Evolutionary conservation across 129 eudicot genomes (phyloP).

Genomic region (Flaveria bidentis): DNA sequence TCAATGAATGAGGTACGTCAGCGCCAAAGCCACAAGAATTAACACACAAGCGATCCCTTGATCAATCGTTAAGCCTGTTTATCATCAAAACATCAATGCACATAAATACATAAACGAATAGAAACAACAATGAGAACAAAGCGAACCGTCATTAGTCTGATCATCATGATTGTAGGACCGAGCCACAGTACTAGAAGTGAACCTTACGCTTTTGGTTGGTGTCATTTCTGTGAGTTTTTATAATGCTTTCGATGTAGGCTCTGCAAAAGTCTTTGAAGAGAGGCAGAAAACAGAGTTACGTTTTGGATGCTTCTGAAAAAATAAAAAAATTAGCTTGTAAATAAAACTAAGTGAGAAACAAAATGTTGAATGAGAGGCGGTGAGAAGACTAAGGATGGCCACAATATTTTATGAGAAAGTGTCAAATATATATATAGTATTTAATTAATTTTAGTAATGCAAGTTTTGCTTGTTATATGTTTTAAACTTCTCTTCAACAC

Average conservation of each 20-base stretch:
- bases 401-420: constrained; percentile 5
- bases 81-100: neutral
- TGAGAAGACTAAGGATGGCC: constrained; percentile 37
- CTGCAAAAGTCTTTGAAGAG: constrained; percentile 36
- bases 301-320: constrained; percentile 13
- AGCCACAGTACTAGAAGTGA: constrained; percentile 19
- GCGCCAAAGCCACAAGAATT: constrained; percentile 68
- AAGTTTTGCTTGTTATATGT: too few relatives aligned
- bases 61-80: constrained; percentile 66
- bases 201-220: constrained; percentile 27
- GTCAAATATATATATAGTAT: constrained; percentile 1
- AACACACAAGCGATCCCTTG: constrained; percentile 73
- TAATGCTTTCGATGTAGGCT: constrained; percentile 27
- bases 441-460: neutral
- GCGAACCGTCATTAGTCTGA: constrained; percentile 32
- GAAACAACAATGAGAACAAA: neutral
- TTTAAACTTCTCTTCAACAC: too few relatives aligned
- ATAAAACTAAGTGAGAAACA: constrained; percentile 1
- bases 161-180: constrained; percentile 7
- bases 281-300: constrained; percentile 39
- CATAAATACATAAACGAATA: neutral
- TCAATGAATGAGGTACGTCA: constrained; percentile 75
- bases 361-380: constrained; percentile 34
- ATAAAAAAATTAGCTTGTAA: neutral
- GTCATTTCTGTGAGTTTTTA: constrained; percentile 16